Evolutionary conservation across 257 asterid genomes (phyloP).

Genomic region (Petunia secreta): DNA sequence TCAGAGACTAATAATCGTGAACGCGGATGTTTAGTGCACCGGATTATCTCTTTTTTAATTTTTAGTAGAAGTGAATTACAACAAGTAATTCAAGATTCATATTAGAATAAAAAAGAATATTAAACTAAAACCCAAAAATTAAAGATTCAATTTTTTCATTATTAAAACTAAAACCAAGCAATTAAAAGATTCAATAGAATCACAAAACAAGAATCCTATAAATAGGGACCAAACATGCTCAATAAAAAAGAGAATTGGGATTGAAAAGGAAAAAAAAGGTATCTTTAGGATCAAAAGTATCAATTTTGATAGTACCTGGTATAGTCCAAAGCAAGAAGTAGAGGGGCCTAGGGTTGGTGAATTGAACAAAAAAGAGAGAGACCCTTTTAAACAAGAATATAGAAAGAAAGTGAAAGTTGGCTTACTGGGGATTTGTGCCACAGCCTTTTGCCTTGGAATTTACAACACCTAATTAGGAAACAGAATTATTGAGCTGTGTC

Average conservation of each 20-base stretch:
- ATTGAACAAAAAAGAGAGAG: background rate
- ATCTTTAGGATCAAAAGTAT: background rate
- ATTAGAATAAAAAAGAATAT: background rate
- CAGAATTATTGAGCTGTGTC: background rate
- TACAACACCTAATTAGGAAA: conserved; percentile 39
- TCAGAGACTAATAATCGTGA: background rate
- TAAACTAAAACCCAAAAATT: background rate
- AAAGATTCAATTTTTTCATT: background rate
- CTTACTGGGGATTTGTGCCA: conserved; percentile 52
- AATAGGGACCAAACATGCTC: background rate
- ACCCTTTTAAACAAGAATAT: background rate
- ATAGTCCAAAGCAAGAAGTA: background rate
- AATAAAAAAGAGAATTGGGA: background rate
- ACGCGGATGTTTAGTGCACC: background rate
- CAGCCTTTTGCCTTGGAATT: conserved; percentile 40
- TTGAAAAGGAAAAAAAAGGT: background rate
- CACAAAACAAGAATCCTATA: background rate
- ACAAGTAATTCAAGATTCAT: background rate
- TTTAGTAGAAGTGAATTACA: background rate
- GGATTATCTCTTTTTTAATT: background rate
- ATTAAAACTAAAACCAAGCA: background rate
- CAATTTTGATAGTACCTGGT: background rate
- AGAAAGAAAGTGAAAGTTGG: background rate
- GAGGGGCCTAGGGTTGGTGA: background rate
- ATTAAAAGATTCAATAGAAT: background rate